Conservation (phyloP, 2,329 filamentous ascomycete species). For the Botryotinia globosa region DNA sequence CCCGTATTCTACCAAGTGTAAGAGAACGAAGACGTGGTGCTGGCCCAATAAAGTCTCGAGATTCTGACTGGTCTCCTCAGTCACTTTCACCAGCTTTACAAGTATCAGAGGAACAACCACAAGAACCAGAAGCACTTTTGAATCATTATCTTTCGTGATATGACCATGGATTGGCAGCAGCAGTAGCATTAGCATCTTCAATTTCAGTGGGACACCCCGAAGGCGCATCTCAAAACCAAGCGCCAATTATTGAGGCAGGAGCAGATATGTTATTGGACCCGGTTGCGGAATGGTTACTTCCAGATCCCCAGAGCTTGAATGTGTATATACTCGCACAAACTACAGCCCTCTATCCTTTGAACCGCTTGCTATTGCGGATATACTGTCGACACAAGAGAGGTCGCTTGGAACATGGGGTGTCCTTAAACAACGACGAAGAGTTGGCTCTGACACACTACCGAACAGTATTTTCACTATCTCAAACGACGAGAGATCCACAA, state of each 20-base stretch:
- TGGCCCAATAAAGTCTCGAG: slow-evolving; percentile 31
- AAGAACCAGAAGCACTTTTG: background rate
- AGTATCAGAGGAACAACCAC: background rate
- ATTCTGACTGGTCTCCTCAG: slow-evolving; percentile 38
- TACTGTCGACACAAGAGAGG: background rate
- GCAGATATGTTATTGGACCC: background rate
- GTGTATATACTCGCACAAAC: background rate
- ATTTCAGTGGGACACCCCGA: background rate
- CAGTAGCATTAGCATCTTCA: background rate
- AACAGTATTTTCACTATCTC: slow-evolving; percentile 20
- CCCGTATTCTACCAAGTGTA: slow-evolving; percentile 33
- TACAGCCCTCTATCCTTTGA: background rate
- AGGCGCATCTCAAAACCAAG: background rate
- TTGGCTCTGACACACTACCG: slow-evolving; percentile 17
- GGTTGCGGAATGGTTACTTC: background rate
- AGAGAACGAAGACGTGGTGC: slow-evolving; percentile 35
- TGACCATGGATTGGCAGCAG: background rate
- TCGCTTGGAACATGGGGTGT: background rate
- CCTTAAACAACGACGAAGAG: slow-evolving; percentile 14
- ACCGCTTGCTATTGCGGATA: background rate
- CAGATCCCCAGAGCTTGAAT: background rate
- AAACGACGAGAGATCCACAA: slow-evolving; percentile 21
- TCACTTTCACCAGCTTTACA: slow-evolving; percentile 9
- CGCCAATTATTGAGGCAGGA: background rate
- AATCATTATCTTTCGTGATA: background rate